Percentiles rank a stretch among this genome's conserved stretches.
These are phyloP conservation scores for Coemansia javaensis DNA, from an alignment of 192 early-diverging fungal species.

Conservation along the genomic window DNA sequence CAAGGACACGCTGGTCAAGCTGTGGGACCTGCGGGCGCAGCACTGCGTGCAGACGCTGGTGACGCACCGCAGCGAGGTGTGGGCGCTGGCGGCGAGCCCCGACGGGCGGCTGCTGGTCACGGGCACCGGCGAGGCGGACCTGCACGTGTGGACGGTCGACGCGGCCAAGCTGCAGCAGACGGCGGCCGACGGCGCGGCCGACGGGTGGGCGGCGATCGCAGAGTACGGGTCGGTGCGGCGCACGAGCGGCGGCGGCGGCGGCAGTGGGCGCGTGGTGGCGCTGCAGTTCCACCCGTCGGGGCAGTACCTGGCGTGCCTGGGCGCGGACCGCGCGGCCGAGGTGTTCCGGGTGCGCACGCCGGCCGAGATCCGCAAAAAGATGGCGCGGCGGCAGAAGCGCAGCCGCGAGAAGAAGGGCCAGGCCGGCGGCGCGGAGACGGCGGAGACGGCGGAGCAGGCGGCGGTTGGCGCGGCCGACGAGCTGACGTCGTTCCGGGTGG, in stretches of 20 bases:
- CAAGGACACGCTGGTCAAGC: slow-evolving; percentile 93
- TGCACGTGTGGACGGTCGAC: slow-evolving; percentile 87
- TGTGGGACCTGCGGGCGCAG: slow-evolving; percentile 93
- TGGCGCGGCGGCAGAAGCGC: slow-evolving; percentile 73
- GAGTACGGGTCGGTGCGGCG: slow-evolving; percentile 75
- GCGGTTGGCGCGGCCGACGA: slow-evolving; percentile 69
- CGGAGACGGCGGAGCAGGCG: slow-evolving; percentile 4
- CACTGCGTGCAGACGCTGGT: slow-evolving; percentile 94
- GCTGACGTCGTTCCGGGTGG: slow-evolving; percentile 63
- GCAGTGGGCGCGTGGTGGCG: slow-evolving; percentile 72
- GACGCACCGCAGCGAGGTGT: slow-evolving; percentile 90
- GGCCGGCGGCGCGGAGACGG: slow-evolving; percentile 41
- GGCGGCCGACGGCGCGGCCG: slow-evolving; percentile 15
- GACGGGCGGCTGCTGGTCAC: slow-evolving; percentile 71
- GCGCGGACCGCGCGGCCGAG: slow-evolving; percentile 77
- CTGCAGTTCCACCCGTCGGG: slow-evolving; percentile 76
- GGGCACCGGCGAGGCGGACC: slow-evolving; percentile 76
- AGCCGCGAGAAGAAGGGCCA: slow-evolving; percentile 74
- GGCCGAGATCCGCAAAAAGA: slow-evolving; percentile 80
- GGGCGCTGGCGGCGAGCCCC: slow-evolving; percentile 71
- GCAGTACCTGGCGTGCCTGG: slow-evolving; percentile 71
- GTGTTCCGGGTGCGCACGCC: slow-evolving; percentile 72
- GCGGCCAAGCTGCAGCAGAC: slow-evolving; percentile 15
- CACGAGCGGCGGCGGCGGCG: slow-evolving; percentile 72
- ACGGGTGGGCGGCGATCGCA: slow-evolving; percentile 62